Evolutionary conservation across 495 filamentous ascomycete genomes (phyloP).

Genomic region (Daldinia grandis): DNA sequence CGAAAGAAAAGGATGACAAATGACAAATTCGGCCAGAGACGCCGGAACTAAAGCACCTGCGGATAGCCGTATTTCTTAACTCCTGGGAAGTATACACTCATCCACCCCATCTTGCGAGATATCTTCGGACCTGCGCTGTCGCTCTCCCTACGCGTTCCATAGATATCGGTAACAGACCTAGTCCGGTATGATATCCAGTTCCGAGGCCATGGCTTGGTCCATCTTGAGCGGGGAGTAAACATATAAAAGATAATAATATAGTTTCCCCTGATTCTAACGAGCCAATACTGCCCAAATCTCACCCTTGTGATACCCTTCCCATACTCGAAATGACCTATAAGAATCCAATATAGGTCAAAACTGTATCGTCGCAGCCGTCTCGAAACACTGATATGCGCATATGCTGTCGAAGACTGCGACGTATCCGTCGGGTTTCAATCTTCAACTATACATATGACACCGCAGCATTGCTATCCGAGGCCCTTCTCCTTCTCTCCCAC

Average conservation of each 20-base stretch:
- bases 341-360: not conserved
- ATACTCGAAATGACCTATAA: not conserved
- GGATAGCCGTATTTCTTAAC: slow-evolving; percentile 3
- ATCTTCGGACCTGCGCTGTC: not conserved
- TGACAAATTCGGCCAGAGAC: not conserved
- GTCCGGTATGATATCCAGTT: not conserved
- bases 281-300: not conserved
- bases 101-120: slow-evolving; percentile 5
- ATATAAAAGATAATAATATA: slow-evolving; percentile 6
- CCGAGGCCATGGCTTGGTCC: not conserved
- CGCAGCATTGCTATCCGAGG: not conserved
- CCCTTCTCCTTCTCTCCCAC: not conserved
- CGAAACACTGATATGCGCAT: not conserved
- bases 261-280: not conserved
- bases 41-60: not conserved
- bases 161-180: not conserved
- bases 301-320: not conserved
- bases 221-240: not conserved
- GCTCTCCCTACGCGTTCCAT: not conserved
- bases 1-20: slow-evolving; percentile 14
- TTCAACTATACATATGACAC: not conserved
- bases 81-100: slow-evolving; percentile 5
- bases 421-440: slow-evolving; percentile 2
- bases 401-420: not conserved
- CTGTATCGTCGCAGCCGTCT: not conserved